Percentiles rank a stretch among this genome's conserved stretches.
Conservation (phyloP, 371 early-diverging fungal genomes). For the Lichtheimia corymbifera region DNA sequence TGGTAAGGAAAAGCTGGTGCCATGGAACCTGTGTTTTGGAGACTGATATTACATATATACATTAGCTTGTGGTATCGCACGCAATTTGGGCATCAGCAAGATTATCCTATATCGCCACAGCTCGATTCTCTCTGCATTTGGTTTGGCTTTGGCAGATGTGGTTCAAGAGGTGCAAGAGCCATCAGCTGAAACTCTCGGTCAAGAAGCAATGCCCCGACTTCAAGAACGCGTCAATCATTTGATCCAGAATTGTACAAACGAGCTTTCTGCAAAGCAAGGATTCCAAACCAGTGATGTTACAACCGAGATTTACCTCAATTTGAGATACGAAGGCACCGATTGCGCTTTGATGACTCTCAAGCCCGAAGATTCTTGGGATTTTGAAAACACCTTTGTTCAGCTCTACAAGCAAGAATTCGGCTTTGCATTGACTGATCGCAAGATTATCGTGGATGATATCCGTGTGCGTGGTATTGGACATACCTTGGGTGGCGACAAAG, state of each 20-base stretch:
- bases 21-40: background rate
- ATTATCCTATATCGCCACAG: constrained; percentile 86
- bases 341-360: constrained; percentile 91
- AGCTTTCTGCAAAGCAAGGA: constrained; percentile 64
- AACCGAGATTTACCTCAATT: constrained; percentile 76
- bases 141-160: constrained; percentile 88
- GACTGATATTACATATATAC: background rate
- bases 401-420: constrained; percentile 91
- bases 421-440: constrained; percentile 80
- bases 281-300: constrained; percentile 60
- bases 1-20: constrained; percentile 19
- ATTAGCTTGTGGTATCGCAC: constrained; percentile 89
- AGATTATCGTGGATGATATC: constrained; percentile 88
- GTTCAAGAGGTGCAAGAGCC: constrained; percentile 93
- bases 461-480: constrained; percentile 88
- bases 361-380: constrained; percentile 60
- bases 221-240: constrained; percentile 56
- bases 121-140: constrained; percentile 93
- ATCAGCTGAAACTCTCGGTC: constrained; percentile 44
- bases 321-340: constrained; percentile 94
- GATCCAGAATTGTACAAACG: constrained; percentile 33
- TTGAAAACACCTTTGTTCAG: constrained; percentile 60
- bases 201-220: constrained; percentile 39
- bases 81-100: constrained; percentile 79
- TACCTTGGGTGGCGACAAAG: constrained; percentile 29